phyloP scores from a whole-genome alignment of 805 yeast genomes.

The Ogataea nitratoaversa region DNA sequence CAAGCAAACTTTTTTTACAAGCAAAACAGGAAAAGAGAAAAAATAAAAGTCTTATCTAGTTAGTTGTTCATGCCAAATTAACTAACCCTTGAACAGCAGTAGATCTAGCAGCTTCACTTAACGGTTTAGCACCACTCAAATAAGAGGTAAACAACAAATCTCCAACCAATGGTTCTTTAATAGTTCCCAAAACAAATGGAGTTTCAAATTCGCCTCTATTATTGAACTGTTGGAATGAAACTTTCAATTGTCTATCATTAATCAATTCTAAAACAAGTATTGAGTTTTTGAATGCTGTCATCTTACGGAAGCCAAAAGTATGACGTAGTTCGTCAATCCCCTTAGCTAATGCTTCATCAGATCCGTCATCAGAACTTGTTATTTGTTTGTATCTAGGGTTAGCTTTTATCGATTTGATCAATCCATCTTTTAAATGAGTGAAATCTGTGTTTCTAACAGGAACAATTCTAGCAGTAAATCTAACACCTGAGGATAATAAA shows the following conservation, averaged over 20 bases:
- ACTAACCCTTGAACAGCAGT: slow-evolving; percentile 19
- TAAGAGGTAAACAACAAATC: slow-evolving; percentile 73
- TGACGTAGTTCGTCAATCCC: slow-evolving; percentile 68
- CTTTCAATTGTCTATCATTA: slow-evolving; percentile 41
- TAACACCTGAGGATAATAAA: slow-evolving; percentile 55
- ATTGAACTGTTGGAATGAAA: slow-evolving; percentile 40
- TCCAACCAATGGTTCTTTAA: slow-evolving; percentile 58
- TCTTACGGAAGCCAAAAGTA: slow-evolving; percentile 54
- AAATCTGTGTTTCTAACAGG: slow-evolving; percentile 92
- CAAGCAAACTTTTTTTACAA: too few species aligned
- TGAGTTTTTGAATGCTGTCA: slow-evolving; percentile 74
- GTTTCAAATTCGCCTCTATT: slow-evolving; percentile 29
- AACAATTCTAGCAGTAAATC: slow-evolving; percentile 68
- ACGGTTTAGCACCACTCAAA: slow-evolving; percentile 63
- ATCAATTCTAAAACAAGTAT: slow-evolving; percentile 55
- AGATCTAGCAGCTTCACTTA: slow-evolving; percentile 38
- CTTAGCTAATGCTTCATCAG: slow-evolving; percentile 22
- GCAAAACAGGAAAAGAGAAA: too few species aligned
- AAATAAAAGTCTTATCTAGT: too few species aligned
- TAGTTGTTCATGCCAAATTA: slow-evolving; percentile 6
- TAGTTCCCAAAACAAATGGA: slow-evolving; percentile 47
- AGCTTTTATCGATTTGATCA: slow-evolving; percentile 73
- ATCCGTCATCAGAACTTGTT: slow-evolving; percentile 39
- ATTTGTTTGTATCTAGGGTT: slow-evolving; percentile 53
- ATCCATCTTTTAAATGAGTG: slow-evolving; percentile 84